Percentiles rank a stretch among this genome's conserved stretches.
Conservation (phyloP, 257 asterid genomes). For the Petunia axillaris region DNA sequence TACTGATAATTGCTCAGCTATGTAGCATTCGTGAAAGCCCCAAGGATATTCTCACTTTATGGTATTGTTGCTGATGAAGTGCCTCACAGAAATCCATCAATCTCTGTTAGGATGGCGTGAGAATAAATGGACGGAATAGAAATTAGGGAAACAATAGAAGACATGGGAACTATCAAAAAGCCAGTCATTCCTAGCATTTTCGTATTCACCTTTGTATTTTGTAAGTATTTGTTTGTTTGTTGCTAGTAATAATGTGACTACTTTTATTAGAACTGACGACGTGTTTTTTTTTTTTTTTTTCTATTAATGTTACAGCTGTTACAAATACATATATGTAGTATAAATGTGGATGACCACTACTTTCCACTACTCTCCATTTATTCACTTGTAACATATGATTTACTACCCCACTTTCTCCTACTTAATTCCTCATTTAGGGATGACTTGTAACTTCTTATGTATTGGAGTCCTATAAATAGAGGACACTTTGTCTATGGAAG, state of each 20-base stretch:
- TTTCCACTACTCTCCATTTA: too few relatives aligned
- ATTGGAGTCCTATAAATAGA: too few relatives aligned
- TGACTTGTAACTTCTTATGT: too few relatives aligned
- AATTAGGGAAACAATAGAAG: conserved; percentile 24
- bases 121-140: conserved; percentile 25
- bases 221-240: conserved; percentile 18
- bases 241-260: neutral
- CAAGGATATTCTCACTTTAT: neutral
- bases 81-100: neutral
- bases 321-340: too few relatives aligned
- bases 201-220: conserved; percentile 6
- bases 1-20: too few relatives aligned
- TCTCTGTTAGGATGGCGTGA: conserved; percentile 4
- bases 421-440: too few relatives aligned
- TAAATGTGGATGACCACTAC: too few relatives aligned
- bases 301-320: too few relatives aligned
- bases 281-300: neutral
- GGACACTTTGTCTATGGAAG: too few relatives aligned
- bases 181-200: neutral
- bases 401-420: too few relatives aligned
- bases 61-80: neutral
- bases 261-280: neutral
- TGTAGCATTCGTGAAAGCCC: too few relatives aligned
- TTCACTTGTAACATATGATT: too few relatives aligned
- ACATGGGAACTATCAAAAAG: conserved; percentile 38